Evolutionary conservation across 768 basidiomycete species (phyloP).

Genomic region (Ramaria sp.): DNA sequence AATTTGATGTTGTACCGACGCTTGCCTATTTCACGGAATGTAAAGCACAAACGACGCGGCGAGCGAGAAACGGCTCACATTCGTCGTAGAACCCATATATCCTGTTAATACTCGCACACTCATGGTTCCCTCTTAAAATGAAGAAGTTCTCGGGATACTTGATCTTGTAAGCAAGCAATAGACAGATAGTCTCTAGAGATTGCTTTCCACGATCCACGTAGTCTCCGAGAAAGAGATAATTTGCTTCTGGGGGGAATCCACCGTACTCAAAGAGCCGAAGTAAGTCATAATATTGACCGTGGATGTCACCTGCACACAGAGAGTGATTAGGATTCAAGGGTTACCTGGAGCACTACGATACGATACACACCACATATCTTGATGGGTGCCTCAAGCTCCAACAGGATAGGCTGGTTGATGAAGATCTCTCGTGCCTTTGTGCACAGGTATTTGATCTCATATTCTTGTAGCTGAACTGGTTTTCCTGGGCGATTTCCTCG

Average conservation of each 20-base stretch:
- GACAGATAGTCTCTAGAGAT: constrained; percentile 97
- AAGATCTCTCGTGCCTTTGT: constrained; percentile 98
- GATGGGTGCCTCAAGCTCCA: constrained; percentile 98
- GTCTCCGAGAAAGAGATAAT: constrained; percentile 99
- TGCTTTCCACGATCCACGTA: constrained; percentile 99
- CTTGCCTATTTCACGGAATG: constrained; percentile 59
- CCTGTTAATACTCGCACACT: constrained; percentile 98
- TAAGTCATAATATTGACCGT: constrained; percentile 98
- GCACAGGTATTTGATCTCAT: constrained; percentile 99
- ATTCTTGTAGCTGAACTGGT: constrained; percentile 94
- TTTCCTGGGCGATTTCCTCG: constrained; percentile 98
- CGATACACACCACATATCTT: constrained; percentile 90
- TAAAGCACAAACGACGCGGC: not conserved
- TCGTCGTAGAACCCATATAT: constrained; percentile 99
- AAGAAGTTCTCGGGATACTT: constrained; percentile 99
- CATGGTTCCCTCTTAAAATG: constrained; percentile 97
- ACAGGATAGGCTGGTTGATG: constrained; percentile 95
- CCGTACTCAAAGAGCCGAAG: constrained; percentile 98
- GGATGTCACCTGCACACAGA: constrained; percentile 73
- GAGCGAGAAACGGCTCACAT: constrained; percentile 47
- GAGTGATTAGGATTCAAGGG: constrained; percentile 9
- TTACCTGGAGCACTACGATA: not conserved
- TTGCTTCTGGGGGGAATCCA: constrained; percentile 98
- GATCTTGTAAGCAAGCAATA: constrained; percentile 98
- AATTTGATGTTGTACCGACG: constrained; percentile 99